Percentiles rank a stretch among this genome's conserved stretches.
These are phyloP conservation scores for Mycena vulgaris DNA, from an alignment of 768 basidiomycete genomes.

Conservation along the genomic window DNA sequence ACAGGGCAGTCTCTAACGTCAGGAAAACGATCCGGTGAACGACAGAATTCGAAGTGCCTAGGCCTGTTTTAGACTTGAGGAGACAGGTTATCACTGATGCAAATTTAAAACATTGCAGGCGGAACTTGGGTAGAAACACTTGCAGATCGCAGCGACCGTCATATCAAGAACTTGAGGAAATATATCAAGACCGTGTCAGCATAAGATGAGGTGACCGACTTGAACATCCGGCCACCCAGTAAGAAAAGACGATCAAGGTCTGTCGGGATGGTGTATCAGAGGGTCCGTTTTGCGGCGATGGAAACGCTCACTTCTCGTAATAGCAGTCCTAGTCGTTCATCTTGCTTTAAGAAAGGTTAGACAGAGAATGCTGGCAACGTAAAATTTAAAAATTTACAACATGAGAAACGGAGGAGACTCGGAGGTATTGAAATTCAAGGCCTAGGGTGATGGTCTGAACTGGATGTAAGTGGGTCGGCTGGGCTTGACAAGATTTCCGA, in stretches of 20 bases:
- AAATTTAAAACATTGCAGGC: neutral
- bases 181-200: neutral
- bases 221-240: constrained; percentile 62
- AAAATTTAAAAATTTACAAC: neutral
- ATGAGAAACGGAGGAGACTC: constrained; percentile 13
- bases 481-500: neutral
- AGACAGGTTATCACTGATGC: constrained; percentile 31
- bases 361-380: neutral
- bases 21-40: constrained; percentile 50
- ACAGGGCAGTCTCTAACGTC: constrained; percentile 50
- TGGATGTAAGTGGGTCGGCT: neutral
- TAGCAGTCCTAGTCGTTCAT: constrained; percentile 37
- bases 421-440: constrained; percentile 32
- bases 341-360: neutral
- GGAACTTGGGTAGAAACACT: neutral
- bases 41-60: constrained; percentile 50
- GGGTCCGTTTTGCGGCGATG: neutral
- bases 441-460: constrained; percentile 19
- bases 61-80: constrained; percentile 47
- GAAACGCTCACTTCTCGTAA: constrained; percentile 44
- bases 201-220: constrained; percentile 43
- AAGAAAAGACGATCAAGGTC: constrained; percentile 60
- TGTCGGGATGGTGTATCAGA: constrained; percentile 33
- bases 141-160: constrained; percentile 41
- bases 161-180: constrained; percentile 55